Conservation (phyloP, 441 rosid species). For the Isatis lusitanica region DNA sequence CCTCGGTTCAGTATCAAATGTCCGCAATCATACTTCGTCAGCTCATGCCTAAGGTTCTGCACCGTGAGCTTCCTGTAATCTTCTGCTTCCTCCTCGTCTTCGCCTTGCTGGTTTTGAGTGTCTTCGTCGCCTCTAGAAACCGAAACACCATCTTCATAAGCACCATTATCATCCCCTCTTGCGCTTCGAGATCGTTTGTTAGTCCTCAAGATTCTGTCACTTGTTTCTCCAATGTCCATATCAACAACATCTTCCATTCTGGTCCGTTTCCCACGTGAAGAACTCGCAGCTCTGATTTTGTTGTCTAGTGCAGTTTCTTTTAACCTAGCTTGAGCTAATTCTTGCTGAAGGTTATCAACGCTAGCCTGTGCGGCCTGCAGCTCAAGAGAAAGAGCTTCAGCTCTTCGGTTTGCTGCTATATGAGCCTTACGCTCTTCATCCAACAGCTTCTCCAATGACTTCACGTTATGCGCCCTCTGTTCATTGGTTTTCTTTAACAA, state of each 20-base stretch:
- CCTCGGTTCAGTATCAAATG: conserved; percentile 74
- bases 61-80: conserved; percentile 83
- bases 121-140: conserved; percentile 69
- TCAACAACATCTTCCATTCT: conserved; percentile 66
- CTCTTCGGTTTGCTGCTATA: conserved; percentile 68
- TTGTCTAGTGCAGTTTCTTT: conserved; percentile 84
- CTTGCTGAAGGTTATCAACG: conserved; percentile 83
- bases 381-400: conserved; percentile 81
- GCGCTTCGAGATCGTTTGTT: conserved; percentile 74
- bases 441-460: conserved; percentile 76
- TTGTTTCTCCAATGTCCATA: conserved; percentile 61
- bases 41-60: conserved; percentile 82
- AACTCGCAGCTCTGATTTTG: conserved; percentile 77
- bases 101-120: conserved; percentile 57
- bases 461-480: conserved; percentile 79
- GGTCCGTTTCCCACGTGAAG: conserved; percentile 67
- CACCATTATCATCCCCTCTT: conserved; percentile 42
- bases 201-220: conserved; percentile 49
- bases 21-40: conserved; percentile 80
- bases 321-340: conserved; percentile 76
- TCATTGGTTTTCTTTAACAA: conserved; percentile 72
- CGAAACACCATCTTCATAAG: conserved; percentile 71
- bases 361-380: conserved; percentile 80
- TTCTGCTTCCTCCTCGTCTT: conserved; percentile 28
- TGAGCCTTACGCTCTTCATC: conserved; percentile 86